Conservation (phyloP, 2,329 filamentous ascomycete species). For the Alternaria conjuncta region DNA sequence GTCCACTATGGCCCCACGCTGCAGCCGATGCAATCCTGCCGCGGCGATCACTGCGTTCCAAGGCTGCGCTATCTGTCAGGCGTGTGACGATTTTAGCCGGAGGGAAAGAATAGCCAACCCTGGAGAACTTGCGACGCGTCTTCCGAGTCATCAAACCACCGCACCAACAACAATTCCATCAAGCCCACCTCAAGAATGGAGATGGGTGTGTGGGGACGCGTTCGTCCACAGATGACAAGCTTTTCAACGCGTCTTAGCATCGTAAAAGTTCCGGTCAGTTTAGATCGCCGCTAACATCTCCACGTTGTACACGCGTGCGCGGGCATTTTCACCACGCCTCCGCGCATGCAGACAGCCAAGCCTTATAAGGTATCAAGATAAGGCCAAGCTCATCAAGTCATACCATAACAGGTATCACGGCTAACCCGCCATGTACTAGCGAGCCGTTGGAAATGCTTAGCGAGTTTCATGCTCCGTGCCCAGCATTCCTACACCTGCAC, state of each 20-base stretch:
- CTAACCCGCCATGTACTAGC: slow-evolving; percentile 12
- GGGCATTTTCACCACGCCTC: slow-evolving; percentile 10
- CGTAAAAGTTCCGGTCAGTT: background rate
- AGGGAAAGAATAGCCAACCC: slow-evolving; percentile 1
- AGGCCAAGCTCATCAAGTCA: slow-evolving; percentile 24
- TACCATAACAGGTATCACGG: slow-evolving; percentile 4
- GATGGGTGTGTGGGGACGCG: background rate
- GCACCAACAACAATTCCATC: background rate
- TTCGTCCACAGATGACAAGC: slow-evolving; percentile 6
- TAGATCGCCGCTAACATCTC: background rate
- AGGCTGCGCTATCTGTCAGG: slow-evolving; percentile 1
- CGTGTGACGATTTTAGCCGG: slow-evolving; percentile 10
- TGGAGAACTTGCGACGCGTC: background rate
- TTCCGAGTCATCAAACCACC: background rate
- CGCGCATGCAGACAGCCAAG: slow-evolving; percentile 33
- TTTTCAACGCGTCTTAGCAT: slow-evolving; percentile 3
- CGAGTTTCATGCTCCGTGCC: slow-evolving; percentile 38
- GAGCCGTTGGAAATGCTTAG: slow-evolving; percentile 28
- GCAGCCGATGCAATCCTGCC: slow-evolving; percentile 6
- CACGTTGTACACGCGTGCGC: background rate
- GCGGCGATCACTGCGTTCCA: slow-evolving; percentile 11
- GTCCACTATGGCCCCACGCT: slow-evolving; percentile 11
- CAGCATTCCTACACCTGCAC: slow-evolving; percentile 11
- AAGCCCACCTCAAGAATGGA: background rate
- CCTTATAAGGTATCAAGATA: slow-evolving; percentile 19